Evolutionary conservation across 441 rosid species (phyloP).

Genomic region (Erysimum pusillum): DNA sequence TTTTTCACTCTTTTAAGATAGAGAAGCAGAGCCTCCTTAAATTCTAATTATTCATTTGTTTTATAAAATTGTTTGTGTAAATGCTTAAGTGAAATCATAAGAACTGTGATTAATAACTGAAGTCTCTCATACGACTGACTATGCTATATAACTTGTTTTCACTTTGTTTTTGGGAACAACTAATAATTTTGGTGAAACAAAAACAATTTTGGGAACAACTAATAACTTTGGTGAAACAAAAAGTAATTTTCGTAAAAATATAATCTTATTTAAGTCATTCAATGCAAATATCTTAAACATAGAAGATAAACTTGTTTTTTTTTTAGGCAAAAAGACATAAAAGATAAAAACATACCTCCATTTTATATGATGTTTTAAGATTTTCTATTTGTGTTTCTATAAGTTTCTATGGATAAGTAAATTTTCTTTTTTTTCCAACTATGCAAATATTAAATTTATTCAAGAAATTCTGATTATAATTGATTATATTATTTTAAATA

Average conservation of each 20-base stretch:
- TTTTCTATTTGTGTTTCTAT: too few species aligned
- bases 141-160: not conserved
- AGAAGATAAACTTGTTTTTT: too few species aligned
- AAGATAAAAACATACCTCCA: too few species aligned
- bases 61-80: not conserved
- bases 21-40: not conserved
- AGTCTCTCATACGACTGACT: not conserved
- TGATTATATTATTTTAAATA: too few species aligned
- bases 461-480: too few species aligned
- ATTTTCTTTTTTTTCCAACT: too few species aligned
- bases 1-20: slow-evolving; percentile 16
- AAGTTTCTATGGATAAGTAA: too few species aligned
- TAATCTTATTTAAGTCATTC: not conserved
- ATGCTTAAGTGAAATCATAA: too few species aligned
- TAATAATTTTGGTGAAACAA: not conserved
- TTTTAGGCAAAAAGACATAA: too few species aligned
- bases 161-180: not conserved
- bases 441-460: too few species aligned
- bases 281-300: not conserved
- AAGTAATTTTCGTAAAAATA: not conserved
- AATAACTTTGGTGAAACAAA: not conserved
- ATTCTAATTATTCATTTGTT: not conserved
- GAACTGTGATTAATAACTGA: too few species aligned
- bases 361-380: too few species aligned
- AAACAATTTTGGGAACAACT: not conserved